A percentile compares a stretch with the other conserved stretches of the same genome.
These are phyloP conservation scores for Vigna mungo DNA, from an alignment of 306 rosid genomes.

Conservation along the genomic window DNA sequence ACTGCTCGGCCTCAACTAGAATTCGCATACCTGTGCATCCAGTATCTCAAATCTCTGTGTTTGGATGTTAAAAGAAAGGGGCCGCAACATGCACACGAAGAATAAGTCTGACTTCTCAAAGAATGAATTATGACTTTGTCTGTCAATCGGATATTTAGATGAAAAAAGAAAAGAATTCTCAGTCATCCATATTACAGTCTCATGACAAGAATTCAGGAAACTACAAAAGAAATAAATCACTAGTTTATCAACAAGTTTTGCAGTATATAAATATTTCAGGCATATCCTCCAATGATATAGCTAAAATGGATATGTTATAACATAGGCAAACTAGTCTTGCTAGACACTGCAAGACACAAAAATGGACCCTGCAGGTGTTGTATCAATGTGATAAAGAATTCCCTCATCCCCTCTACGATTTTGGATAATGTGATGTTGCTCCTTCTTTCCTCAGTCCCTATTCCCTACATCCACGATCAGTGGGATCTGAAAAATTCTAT, in stretches of 20 bases:
- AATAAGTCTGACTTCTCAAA: conserved; percentile 77
- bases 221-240: neutral
- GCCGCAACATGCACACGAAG: conserved; percentile 76
- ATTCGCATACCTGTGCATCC: conserved; percentile 61
- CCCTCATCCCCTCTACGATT: conserved; percentile 9
- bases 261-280: conserved; percentile 10
- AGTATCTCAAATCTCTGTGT: conserved; percentile 69
- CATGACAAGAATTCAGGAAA: neutral
- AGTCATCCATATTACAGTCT: neutral
- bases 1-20: conserved; percentile 4
- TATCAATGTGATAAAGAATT: neutral
- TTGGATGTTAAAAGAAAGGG: conserved; percentile 68
- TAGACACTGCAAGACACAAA: conserved; percentile 14
- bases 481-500: conserved; percentile 18
- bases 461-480: neutral
- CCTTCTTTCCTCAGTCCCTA: neutral
- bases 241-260: neutral
- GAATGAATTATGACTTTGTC: conserved; percentile 66
- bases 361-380: conserved; percentile 4
- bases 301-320: conserved; percentile 1
- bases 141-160: conserved; percentile 49
- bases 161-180: conserved; percentile 15
- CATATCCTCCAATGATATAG: conserved; percentile 12
- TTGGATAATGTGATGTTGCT: neutral
- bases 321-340: conserved; percentile 12